A percentile compares a stretch with the other conserved stretches of the same genome.
phyloP scores from a whole-genome alignment of 257 asterid genomes.

The Rhazya stricta region DNA sequence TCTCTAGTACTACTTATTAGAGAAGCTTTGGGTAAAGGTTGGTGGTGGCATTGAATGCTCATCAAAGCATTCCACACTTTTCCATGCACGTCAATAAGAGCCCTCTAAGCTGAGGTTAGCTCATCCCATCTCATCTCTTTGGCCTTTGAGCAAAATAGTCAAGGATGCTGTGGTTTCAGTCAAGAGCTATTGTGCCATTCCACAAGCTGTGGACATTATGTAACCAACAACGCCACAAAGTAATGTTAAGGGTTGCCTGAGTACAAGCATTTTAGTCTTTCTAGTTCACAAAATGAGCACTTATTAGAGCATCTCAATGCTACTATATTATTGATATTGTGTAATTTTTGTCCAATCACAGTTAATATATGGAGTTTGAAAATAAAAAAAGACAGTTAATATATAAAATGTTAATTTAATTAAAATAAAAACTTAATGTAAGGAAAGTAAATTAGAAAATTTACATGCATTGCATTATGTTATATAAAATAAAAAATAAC shows the following conservation, averaged over 20 bases:
- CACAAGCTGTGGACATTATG: background rate
- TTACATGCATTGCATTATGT: too few relatives aligned
- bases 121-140: conserved; percentile 7
- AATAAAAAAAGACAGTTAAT: too few relatives aligned
- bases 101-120: background rate
- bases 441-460: too few relatives aligned
- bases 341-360: too few relatives aligned
- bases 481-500: too few relatives aligned
- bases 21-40: conserved; percentile 31
- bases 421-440: too few relatives aligned
- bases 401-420: too few relatives aligned
- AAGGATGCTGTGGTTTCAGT: background rate
- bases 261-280: too few relatives aligned
- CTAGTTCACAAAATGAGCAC: too few relatives aligned
- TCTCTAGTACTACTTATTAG: conserved; percentile 31
- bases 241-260: background rate
- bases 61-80: conserved; percentile 52
- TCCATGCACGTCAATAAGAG: conserved; percentile 28
- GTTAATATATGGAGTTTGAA: too few relatives aligned
- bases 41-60: conserved; percentile 48
- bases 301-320: too few relatives aligned
- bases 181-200: background rate
- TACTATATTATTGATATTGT: too few relatives aligned
- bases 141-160: conserved; percentile 10
- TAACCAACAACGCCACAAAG: background rate